These are phyloP conservation scores for Funneliformis caledonium DNA, from an alignment of 371 early-diverging fungal species.

Conservation along the genomic window DNA sequence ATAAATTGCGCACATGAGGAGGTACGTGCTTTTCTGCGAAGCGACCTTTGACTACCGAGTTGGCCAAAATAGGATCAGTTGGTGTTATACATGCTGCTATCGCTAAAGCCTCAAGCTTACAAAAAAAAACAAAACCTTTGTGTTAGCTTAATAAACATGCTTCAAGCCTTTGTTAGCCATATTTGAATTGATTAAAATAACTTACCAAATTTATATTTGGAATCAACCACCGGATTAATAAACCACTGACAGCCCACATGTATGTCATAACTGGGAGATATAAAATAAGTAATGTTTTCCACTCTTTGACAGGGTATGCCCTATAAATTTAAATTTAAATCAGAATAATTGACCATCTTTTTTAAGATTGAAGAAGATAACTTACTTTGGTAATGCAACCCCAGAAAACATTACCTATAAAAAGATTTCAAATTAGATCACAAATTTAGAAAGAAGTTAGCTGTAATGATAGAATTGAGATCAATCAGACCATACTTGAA, in stretches of 20 bases:
- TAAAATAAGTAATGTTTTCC: slow-evolving; percentile 72
- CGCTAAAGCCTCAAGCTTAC: slow-evolving; percentile 65
- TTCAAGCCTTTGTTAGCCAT: neutral
- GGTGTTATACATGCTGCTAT: slow-evolving; percentile 92
- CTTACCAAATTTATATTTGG: slow-evolving; percentile 62
- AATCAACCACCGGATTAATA: slow-evolving; percentile 69
- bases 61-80: slow-evolving; percentile 95
- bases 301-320: slow-evolving; percentile 67
- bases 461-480: neutral
- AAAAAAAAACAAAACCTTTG: neutral
- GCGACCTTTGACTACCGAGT: slow-evolving; percentile 90
- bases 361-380: neutral
- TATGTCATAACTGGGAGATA: slow-evolving; percentile 83
- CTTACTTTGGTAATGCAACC: slow-evolving; percentile 75
- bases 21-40: slow-evolving; percentile 94
- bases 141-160: neutral
- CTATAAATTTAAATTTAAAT: slow-evolving; percentile 43
- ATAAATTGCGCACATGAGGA: slow-evolving; percentile 73
- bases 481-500: slow-evolving; percentile 58
- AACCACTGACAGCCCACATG: slow-evolving; percentile 85
- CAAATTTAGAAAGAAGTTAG: neutral
- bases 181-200: neutral
- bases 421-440: neutral
- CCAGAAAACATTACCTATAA: slow-evolving; percentile 84
- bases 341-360: neutral